These are phyloP conservation scores for Oropetium thomaeum DNA, from an alignment of 176 grass and related monocot genomes.

Conservation along the genomic window DNA sequence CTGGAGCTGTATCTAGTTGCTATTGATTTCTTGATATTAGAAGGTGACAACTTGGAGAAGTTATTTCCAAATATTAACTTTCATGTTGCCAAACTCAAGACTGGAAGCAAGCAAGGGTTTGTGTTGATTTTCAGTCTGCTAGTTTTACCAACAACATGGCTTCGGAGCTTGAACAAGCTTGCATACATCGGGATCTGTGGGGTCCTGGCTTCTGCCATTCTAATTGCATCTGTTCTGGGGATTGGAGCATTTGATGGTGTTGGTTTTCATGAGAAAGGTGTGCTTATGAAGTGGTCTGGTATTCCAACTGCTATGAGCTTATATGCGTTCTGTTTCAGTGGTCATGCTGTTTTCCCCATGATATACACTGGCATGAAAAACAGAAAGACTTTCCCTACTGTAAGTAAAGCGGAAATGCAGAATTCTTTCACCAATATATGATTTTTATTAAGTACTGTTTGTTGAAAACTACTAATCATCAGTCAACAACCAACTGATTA, in stretches of 20 bases:
- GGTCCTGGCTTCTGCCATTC: conserved; percentile 56
- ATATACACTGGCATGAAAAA: conserved; percentile 79
- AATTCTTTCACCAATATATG: background rate
- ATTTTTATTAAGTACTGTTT: conserved; percentile 3
- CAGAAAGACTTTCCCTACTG: conserved; percentile 55
- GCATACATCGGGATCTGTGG: conserved; percentile 68
- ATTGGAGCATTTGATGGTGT: conserved; percentile 56
- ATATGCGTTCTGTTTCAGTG: conserved; percentile 92
- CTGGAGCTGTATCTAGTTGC: conserved; percentile 75
- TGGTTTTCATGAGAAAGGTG: conserved; percentile 68
- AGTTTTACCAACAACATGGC: conserved; percentile 81
- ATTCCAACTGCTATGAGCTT: conserved; percentile 73
- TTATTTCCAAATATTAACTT: conserved; percentile 62
- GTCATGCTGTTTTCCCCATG: conserved; percentile 83
- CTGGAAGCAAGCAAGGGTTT: conserved; percentile 79
- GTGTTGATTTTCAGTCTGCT: conserved; percentile 62
- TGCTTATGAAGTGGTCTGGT: conserved; percentile 54
- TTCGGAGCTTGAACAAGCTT: conserved; percentile 71
- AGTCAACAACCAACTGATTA: background rate
- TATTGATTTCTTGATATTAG: conserved; percentile 80
- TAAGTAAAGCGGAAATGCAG: conserved; percentile 40
- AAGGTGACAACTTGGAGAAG: conserved; percentile 92
- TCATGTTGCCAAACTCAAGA: conserved; percentile 42
- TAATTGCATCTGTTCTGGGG: conserved; percentile 62
- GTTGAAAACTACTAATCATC: background rate